A percentile compares a stretch with the other conserved stretches of the same genome.
phyloP scores from a whole-genome alignment of 1,284 basidiomycete species.

The Porogramme epimiltina region DNA sequence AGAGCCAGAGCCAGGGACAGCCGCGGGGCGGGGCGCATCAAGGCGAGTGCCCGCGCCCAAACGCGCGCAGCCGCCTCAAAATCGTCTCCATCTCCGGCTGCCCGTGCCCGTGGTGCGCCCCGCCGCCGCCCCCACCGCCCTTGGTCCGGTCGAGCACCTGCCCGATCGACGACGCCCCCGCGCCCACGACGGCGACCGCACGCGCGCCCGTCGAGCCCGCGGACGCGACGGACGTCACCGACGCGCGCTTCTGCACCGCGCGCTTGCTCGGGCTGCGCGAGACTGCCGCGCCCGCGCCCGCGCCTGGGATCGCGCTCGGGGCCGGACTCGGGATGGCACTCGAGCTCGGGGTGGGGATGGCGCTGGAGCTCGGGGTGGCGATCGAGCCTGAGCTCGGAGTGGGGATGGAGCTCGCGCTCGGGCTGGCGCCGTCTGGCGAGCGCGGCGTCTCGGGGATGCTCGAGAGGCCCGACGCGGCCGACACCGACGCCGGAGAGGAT shows the following conservation, averaged over 20 bases:
- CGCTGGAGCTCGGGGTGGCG: neutral
- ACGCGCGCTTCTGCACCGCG: neutral
- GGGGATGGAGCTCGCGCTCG: neutral
- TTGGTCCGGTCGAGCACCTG: slow-evolving; percentile 31
- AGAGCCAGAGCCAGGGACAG: too few species aligned
- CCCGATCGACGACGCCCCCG: slow-evolving; percentile 33
- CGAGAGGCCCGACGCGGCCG: slow-evolving; percentile 28
- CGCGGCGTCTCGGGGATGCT: slow-evolving; percentile 29
- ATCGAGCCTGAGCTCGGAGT: neutral
- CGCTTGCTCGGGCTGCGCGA: too few species aligned
- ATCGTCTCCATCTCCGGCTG: slow-evolving; percentile 30
- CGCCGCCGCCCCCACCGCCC: neutral
- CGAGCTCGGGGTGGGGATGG: neutral
- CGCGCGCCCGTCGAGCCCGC: too few species aligned
- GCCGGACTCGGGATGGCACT: neutral
- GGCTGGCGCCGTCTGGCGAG: slow-evolving; percentile 13
- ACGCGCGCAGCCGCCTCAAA: slow-evolving; percentile 27
- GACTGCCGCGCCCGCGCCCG: neutral
- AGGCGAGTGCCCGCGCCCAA: slow-evolving; percentile 15
- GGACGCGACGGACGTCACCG: neutral
- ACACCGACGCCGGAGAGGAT: slow-evolving; percentile 23
- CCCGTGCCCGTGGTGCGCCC: neutral
- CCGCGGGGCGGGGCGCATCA: neutral
- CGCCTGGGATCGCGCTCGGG: too few species aligned
- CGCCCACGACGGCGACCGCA: too few species aligned